A percentile compares a stretch with the other conserved stretches of the same genome.
These are phyloP conservation scores for Boletus holoroseus DNA, from an alignment of 1,284 basidiomycete species.

Conservation along the genomic window DNA sequence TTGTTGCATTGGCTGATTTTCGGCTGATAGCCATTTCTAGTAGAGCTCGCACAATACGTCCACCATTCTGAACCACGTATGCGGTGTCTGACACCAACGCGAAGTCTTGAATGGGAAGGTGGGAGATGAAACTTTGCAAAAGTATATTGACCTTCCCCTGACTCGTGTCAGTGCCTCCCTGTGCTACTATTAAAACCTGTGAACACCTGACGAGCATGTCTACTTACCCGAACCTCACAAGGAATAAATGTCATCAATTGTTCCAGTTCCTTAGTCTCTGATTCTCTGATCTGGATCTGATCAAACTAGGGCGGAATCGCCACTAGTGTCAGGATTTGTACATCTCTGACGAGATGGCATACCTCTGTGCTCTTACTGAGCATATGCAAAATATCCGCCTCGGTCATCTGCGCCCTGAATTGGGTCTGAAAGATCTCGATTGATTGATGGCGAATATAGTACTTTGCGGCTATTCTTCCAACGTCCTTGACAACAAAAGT, in stretches of 20 bases:
- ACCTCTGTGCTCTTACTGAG: constrained; percentile 91
- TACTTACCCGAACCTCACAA: constrained; percentile 69
- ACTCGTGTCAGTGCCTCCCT: constrained; percentile 74
- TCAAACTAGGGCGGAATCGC: constrained; percentile 61
- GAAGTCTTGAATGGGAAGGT: constrained; percentile 83
- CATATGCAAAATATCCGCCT: constrained; percentile 88
- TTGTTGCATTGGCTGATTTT: constrained; percentile 83
- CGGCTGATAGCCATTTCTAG: constrained; percentile 91
- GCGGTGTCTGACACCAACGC: constrained; percentile 94
- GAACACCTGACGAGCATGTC: not conserved
- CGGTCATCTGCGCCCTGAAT: constrained; percentile 84
- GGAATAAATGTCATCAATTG: constrained; percentile 65
- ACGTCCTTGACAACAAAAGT: constrained; percentile 78
- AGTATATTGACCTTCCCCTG: constrained; percentile 91
- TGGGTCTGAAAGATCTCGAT: constrained; percentile 77
- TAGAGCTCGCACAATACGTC: constrained; percentile 88
- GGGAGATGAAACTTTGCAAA: constrained; percentile 87
- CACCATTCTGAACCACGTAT: constrained; percentile 91
- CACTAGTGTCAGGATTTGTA: not conserved
- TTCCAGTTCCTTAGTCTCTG: constrained; percentile 82
- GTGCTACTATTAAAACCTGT: constrained; percentile 4
- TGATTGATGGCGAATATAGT: constrained; percentile 86
- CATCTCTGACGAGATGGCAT: constrained; percentile 14
- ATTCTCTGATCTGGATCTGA: constrained; percentile 91
- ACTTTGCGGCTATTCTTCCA: constrained; percentile 93